A percentile compares a stretch with the other conserved stretches of the same genome.
phyloP scores from a whole-genome alignment of 2,329 filamentous ascomycete species.

The Simplicillium sp. region DNA sequence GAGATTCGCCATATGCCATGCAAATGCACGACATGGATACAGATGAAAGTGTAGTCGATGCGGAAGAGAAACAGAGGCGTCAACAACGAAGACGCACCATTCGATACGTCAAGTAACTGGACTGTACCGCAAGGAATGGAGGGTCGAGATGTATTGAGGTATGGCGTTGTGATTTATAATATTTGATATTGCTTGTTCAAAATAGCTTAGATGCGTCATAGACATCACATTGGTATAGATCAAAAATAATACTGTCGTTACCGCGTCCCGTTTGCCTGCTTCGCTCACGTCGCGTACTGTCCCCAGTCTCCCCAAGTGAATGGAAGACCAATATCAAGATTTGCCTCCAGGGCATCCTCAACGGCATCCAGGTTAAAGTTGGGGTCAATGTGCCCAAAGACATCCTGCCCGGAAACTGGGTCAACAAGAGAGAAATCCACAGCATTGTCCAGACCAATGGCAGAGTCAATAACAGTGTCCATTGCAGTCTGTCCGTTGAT shows the following conservation, averaged over 20 bases:
- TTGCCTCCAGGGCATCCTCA: slow-evolving; percentile 44
- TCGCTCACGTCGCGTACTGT: slow-evolving; percentile 20
- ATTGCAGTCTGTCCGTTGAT: slow-evolving; percentile 15
- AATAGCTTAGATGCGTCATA: too few relatives aligned
- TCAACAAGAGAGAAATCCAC: slow-evolving; percentile 33
- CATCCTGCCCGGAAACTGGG: slow-evolving; percentile 37
- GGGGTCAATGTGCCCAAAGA: slow-evolving; percentile 46
- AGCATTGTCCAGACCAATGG: slow-evolving; percentile 19
- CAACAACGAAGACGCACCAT: slow-evolving; percentile 1
- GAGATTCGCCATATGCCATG: not conserved
- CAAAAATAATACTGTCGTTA: too few relatives aligned
- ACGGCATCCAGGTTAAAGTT: slow-evolving; percentile 43
- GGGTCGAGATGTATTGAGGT: too few relatives aligned
- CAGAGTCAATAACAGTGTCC: slow-evolving; percentile 11
- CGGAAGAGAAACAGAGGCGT: not conserved
- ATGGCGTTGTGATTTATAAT: too few relatives aligned
- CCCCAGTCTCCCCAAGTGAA: slow-evolving; percentile 41
- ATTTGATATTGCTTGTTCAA: too few relatives aligned
- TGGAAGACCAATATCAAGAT: slow-evolving; percentile 42
- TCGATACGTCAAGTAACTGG: slow-evolving; percentile 1
- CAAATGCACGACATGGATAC: not conserved
- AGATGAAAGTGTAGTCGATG: not conserved
- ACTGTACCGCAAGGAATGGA: not conserved
- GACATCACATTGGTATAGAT: too few relatives aligned
- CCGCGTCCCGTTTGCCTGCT: too few relatives aligned